A percentile compares a stretch with the other conserved stretches of the same genome.
Conservation (phyloP, 2,329 filamentous ascomycete species). For the Trichophyton schoenleinii region DNA sequence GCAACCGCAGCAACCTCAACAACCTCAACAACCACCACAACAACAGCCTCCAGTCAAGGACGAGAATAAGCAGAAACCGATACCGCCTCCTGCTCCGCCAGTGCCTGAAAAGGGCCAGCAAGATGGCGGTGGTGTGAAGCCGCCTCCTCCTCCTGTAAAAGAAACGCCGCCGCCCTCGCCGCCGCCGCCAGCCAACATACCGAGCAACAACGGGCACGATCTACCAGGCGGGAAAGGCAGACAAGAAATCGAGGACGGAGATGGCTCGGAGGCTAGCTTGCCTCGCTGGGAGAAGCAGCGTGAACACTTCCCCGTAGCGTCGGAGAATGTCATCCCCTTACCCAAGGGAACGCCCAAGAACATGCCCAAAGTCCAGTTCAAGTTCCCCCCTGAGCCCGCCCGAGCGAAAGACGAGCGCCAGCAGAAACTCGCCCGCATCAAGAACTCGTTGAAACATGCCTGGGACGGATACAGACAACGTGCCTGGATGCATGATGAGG, state of each 20-base stretch:
- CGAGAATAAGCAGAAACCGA: background rate
- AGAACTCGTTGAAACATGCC: conserved; percentile 41
- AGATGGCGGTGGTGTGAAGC: background rate
- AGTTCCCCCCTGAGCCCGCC: conserved; percentile 17
- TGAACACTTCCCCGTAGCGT: conserved; percentile 66
- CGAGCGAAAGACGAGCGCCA: conserved; percentile 27
- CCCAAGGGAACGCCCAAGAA: conserved; percentile 16
- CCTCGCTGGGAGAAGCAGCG: conserved; percentile 61
- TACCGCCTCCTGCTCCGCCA: background rate
- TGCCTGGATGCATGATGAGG: conserved; percentile 54
- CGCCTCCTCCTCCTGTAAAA: background rate
- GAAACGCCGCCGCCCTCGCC: background rate
- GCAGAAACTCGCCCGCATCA: conserved; percentile 35
- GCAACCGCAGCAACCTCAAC: background rate
- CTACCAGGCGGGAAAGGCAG: conserved; percentile 23
- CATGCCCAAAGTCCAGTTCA: conserved; percentile 21
- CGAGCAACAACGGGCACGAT: background rate
- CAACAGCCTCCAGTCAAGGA: background rate
- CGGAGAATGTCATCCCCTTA: conserved; percentile 61
- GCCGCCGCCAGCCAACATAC: background rate
- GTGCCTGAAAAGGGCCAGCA: background rate
- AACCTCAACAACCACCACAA: background rate
- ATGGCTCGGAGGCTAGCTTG: conserved; percentile 14
- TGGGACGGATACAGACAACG: conserved; percentile 50
- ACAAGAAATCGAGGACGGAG: conserved; percentile 20